Percentiles rank a stretch among this genome's conserved stretches.
Conservation (phyloP, 1,139 yeast species). For the Blastobotrys petasosporus region DNA sequence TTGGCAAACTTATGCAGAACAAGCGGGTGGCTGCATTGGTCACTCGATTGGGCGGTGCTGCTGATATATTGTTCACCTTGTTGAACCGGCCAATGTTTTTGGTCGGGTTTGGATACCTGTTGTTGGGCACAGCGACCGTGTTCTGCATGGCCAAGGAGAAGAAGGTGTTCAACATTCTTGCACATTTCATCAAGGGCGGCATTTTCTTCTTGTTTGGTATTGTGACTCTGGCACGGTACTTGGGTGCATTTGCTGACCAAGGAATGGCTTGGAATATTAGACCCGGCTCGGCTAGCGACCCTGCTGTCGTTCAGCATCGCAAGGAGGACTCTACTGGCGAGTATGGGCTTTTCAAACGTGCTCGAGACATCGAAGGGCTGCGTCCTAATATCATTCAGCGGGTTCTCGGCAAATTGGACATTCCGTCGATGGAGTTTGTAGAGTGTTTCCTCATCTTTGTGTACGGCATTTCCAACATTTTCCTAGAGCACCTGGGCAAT, state of each 20-base stretch:
- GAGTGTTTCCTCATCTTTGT: conserved; percentile 75
- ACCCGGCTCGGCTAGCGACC: conserved; percentile 24
- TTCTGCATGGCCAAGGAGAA: conserved; percentile 60
- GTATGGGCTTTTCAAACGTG: not conserved
- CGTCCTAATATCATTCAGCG: conserved; percentile 7
- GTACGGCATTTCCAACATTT: conserved; percentile 83
- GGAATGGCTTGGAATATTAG: conserved; percentile 93
- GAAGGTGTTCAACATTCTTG: conserved; percentile 71
- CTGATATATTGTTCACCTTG: conserved; percentile 42
- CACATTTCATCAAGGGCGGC: conserved; percentile 95
- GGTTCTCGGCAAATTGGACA: conserved; percentile 11
- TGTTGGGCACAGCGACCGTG: conserved; percentile 74
- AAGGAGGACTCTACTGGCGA: not conserved
- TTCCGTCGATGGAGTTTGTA: conserved; percentile 67
- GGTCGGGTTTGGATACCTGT: conserved; percentile 52
- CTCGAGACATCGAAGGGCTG: conserved; percentile 1
- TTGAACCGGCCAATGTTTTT: conserved; percentile 64
- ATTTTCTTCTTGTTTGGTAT: conserved; percentile 75
- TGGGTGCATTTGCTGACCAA: conserved; percentile 65
- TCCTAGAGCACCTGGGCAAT: conserved; percentile 79
- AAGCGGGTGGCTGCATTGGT: conserved; percentile 33
- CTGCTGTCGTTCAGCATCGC: not conserved
- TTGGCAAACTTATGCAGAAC: conserved; percentile 25
- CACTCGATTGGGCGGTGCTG: conserved; percentile 35
- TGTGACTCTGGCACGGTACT: conserved; percentile 71